Base-by-base conservation (phyloP, 805 yeast species). In the Cyberlindnera lachancei region DNA sequence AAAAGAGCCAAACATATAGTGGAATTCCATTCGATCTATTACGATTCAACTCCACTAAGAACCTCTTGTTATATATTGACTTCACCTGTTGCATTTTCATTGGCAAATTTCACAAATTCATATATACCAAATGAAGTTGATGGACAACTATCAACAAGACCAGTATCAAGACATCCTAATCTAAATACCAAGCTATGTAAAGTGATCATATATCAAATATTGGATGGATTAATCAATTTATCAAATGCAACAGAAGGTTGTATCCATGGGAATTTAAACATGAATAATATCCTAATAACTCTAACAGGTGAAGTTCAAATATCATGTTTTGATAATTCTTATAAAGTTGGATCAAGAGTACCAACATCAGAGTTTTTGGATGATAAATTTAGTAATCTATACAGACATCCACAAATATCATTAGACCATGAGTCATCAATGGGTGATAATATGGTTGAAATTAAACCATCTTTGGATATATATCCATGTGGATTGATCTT, bases 281-380 rank as follows among this genome's bases (percentile, higher is more conserved):
- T 20, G 15, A 17, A 30, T 11, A 30, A 30, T 25, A 23, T 30
- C 2, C 15, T 30, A n/a, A 15, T 30, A 11, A 23, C 32, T 13
- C 18, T 23, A 17, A 10, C 7, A 12, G 32, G 32, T 5, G 27
- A 17, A 14, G 17, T 30, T 3, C 11, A 18, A 14, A 23, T 30
- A 12, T 30, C 32, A 6, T 30, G 27, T 5, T 30, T 30, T 23
- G 27, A 18, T 15, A 26, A 30, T 24, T n/a, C 32, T 18, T 30
- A 17, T 23, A 23, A 23, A 19, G 9, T 23, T 7, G 14, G 13
- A 5, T 22, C 21, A 12, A 15, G 10, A 10, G 23, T 20, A 9
- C 18, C 16, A n/a, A 12, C 27, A 1, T 16, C 22, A 23, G 17
- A 14, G 11, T 30, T 30, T 6, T 9, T 17, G 11, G 27, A 24